Evolutionary conservation across 345 rosid species (phyloP), one percentile per base, ranked within the genome.

Genomic region (Heritiera littoralis): DNA sequence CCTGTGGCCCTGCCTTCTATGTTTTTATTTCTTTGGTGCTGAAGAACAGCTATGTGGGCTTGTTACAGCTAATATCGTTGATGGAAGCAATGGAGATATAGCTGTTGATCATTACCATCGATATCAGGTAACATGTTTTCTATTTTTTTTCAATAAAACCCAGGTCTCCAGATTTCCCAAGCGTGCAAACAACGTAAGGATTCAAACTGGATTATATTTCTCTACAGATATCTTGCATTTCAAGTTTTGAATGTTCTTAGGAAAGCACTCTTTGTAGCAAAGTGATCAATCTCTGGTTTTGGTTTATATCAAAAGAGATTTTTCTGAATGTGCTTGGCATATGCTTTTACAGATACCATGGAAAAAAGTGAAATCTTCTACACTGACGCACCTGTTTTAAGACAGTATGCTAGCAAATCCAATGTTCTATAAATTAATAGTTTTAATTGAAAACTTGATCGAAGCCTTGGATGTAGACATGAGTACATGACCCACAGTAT

Each of bases 51-150:
- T 63, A 2, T 48, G 2, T 43, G 38, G 10, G 6, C 18, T 7
- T 11, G 72, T 65, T 72, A 30, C 77, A 88, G 94, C 94, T 9
- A 83, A 82, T 54, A 86, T 92, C 6, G 18, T 82, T 1, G 94
- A 90, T 83, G 92, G 94, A 80, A 89, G 83, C 64, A 91, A 87
- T 20, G 98, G 83, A 74, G 85, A 85, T 46, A 71, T 72, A 48
- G 85, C 83, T 67, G 82, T 77, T 72, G 81, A 85, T 51, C 85
- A 85, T 65, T 85, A 82, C 80, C 82, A 85, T 75, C 78, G 77
- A 13, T 77, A 67, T 35, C 40, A 68, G 64, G 74, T 66, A 68
- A 55, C 10, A 9, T 46, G 49, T 46, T 46, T 46, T 46, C 49
- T 12, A 46, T 8, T 32, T 55, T 52, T 43, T 35, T 23, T 23